phyloP scores from a whole-genome alignment of 2,329 filamentous ascomycete genomes.

The Neonectria magnoliae region DNA sequence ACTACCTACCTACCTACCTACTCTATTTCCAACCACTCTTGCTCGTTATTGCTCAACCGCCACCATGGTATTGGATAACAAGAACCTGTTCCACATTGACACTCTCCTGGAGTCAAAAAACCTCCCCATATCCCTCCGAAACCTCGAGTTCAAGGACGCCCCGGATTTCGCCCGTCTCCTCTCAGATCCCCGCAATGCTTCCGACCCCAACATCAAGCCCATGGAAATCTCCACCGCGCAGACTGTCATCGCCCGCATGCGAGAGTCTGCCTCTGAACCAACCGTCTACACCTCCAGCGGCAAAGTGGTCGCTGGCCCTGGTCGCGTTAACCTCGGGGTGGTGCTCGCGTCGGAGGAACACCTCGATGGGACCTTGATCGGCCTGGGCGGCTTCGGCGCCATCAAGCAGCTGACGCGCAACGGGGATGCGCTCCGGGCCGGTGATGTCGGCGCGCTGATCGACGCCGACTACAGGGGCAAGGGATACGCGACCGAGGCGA shows the following conservation, averaged over 20 bases:
- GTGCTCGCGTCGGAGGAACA: conserved; percentile 11
- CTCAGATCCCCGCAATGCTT: conserved; percentile 17
- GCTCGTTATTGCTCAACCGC: too few relatives aligned
- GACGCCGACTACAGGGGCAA: conserved; percentile 14
- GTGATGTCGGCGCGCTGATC: conserved; percentile 16
- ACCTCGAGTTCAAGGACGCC: conserved; percentile 5
- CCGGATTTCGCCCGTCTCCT: conserved; percentile 9
- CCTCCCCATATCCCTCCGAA: conserved; percentile 8
- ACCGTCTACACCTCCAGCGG: conserved; percentile 1
- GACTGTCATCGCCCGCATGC: conserved; percentile 10
- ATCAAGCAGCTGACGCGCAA: conserved; percentile 13
- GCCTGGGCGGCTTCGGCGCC: conserved; percentile 17
- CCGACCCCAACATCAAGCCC: conserved; percentile 15
- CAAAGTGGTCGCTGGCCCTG: conserved; percentile 7
- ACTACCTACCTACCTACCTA: too few relatives aligned
- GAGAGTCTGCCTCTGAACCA: conserved; percentile 11
- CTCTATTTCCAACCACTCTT: too few relatives aligned
- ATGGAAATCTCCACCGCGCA: conserved; percentile 10
- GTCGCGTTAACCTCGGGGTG: conserved; percentile 15
- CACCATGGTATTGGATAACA: conserved; percentile 1
- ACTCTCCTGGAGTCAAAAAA: conserved; percentile 8
- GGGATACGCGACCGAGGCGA: conserved; percentile 17
- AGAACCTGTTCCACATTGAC: conserved; percentile 3
- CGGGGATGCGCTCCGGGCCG: background rate
- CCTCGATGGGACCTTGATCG: conserved; percentile 7